These are phyloP conservation scores for Kwoniella mangroviensis DNA, from an alignment of 768 basidiomycete genomes.

Conservation along the genomic window DNA sequence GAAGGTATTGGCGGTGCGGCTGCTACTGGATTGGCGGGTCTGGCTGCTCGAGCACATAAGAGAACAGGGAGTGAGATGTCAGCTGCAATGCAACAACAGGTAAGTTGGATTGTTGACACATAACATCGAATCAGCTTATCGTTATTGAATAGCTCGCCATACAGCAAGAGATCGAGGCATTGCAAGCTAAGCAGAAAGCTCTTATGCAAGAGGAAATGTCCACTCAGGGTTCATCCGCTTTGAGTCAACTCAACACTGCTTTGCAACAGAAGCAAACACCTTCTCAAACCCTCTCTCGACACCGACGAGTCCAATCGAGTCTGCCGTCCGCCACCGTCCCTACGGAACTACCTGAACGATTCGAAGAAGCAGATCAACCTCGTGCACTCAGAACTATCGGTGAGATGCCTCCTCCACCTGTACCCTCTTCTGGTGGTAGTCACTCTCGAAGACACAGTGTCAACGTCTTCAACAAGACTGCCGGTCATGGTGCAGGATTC, in stretches of 20 bases:
- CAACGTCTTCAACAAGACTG: constrained; percentile 52
- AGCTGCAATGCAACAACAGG: constrained; percentile 85
- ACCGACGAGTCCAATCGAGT: constrained; percentile 49
- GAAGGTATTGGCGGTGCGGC: constrained; percentile 48
- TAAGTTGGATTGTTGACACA: constrained; percentile 52
- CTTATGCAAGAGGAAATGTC: constrained; percentile 52
- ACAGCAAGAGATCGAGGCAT: constrained; percentile 57
- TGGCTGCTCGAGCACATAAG: constrained; percentile 57
- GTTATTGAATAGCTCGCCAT: constrained; percentile 42
- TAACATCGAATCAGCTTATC: constrained; percentile 10
- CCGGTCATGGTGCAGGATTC: constrained; percentile 72
- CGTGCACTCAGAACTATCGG: constrained; percentile 25
- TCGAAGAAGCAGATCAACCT: constrained; percentile 27
- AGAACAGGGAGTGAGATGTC: constrained; percentile 68
- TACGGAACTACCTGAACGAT: constrained; percentile 15
- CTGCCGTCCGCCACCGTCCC: constrained; percentile 30
- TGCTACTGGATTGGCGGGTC: constrained; percentile 55
- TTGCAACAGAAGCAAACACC: constrained; percentile 34
- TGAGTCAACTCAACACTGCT: constrained; percentile 36
- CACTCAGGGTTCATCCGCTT: constrained; percentile 24
- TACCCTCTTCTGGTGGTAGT: constrained; percentile 29
- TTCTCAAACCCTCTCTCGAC: constrained; percentile 39
- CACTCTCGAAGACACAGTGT: constrained; percentile 53
- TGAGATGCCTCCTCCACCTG: constrained; percentile 53
- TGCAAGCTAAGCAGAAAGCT: constrained; percentile 57